These are phyloP conservation scores for Trichomonas tenax DNA, from an alignment of 208 protist species.

Conservation along the genomic window DNA sequence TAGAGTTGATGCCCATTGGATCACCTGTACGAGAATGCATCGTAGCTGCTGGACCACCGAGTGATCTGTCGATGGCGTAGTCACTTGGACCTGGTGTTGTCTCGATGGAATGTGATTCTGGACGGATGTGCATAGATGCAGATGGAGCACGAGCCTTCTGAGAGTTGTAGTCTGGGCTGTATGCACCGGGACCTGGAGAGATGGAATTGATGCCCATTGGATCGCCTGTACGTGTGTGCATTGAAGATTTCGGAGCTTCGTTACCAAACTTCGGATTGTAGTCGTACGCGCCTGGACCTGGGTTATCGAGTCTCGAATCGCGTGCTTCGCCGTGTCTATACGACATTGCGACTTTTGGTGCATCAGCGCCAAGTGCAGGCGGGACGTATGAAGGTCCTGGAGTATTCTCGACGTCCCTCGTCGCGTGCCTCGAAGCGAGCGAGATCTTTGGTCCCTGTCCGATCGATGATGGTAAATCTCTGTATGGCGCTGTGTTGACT, in stretches of 20 bases:
- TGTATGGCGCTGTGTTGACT: not conserved
- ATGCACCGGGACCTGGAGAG: not conserved
- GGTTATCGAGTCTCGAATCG: not conserved
- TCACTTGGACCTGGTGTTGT: not conserved
- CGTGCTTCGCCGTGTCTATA: not conserved
- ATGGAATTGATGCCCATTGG: no score
- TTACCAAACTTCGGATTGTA: not conserved
- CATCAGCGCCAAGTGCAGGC: not conserved
- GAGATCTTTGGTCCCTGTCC: not conserved
- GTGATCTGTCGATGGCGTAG: not conserved
- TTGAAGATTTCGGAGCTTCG: not conserved
- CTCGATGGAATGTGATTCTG: no score
- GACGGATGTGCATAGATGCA: not conserved
- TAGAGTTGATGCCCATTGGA: not conserved
- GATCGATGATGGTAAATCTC: not conserved
- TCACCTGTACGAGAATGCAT: not conserved
- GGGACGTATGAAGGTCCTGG: not conserved
- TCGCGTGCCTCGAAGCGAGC: not conserved
- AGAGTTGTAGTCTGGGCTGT: not conserved
- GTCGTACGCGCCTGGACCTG: not conserved
- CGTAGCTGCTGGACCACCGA: not conserved
- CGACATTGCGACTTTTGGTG: not conserved
- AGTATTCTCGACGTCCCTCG: not conserved
- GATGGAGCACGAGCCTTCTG: not conserved
- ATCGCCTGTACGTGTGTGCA: not conserved